Evolutionary conservation across 495 filamentous ascomycete genomes (phyloP), one percentile per base, ranked within the genome.

Genomic region (Usnea hakonensis): DNA sequence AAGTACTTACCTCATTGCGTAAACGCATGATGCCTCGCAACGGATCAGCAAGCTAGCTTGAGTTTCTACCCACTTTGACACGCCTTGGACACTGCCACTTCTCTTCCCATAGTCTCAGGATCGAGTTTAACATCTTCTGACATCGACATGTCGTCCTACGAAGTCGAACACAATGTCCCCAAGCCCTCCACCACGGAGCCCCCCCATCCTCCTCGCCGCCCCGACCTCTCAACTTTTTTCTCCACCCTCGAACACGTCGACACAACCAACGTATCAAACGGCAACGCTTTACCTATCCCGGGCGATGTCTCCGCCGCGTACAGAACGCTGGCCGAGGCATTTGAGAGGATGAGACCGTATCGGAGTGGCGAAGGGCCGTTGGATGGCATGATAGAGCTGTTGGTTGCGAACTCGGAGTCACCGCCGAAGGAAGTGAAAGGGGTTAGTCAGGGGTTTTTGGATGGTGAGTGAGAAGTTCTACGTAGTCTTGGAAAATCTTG

Each of bases 151-250:
- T 77, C 81, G 41, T 81, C 79, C 65, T 84, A 84, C 73, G 79
- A 83, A 75, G 91, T 93, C 70, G 92, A 96, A 73, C 92, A 97
- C 79, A 88, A 87, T 71, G 89, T 71, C 62, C 71, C 69, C 32
- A 58, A 71, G n/a, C 44, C 63, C 43, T 59, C 68, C 61, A 63
- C 77, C 33, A 70, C 72, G 43, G 72, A 77, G 62, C 77, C 76
- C 57, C 69, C 76, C 41, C 56, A 73, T 75, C 77, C 65, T 67
- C 77, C 68, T 61, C 86, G 85, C 55, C 89, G 89, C 53, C 85
- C 90, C 41, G 90, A 95, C 76, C 87, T 96, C 75, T 87, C 87
- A 53, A 89, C 87, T 73, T 97, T 97, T 83, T 91, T 88, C 78
- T 78, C 86, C 48, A 85, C 87, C 55, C 85, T 95, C 56, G 82